Evolutionary conservation across 139 green algal genomes (phyloP).

Genomic region (Deuterostichococcus epilithicus): DNA sequence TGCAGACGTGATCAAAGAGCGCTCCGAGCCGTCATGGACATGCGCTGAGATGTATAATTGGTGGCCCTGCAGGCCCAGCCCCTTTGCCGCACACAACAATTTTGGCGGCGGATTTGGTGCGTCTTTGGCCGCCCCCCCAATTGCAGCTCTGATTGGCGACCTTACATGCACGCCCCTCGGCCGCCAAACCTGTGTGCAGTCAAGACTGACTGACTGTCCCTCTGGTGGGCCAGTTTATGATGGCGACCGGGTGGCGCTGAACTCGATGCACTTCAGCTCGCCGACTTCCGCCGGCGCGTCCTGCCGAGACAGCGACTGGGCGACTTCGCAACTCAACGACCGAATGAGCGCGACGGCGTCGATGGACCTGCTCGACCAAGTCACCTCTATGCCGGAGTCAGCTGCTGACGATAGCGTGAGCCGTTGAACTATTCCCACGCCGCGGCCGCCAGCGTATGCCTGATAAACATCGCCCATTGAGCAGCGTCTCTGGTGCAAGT

Average conservation of each 20-base stretch:
- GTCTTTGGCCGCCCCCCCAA: neutral
- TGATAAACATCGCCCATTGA: no score
- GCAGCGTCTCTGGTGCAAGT: no score
- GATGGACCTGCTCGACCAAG: no score
- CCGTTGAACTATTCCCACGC: no score
- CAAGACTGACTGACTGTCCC: neutral
- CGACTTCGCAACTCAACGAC: neutral
- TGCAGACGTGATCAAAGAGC: no score
- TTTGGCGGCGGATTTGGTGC: constrained; percentile 83
- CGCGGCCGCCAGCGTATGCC: no score
- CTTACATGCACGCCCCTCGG: neutral
- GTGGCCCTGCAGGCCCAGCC: constrained; percentile 14
- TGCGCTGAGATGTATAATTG: no score
- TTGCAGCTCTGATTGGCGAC: neutral
- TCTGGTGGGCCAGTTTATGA: constrained; percentile 53
- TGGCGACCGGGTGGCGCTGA: constrained; percentile 73
- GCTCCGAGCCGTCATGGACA: no score
- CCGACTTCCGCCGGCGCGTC: constrained; percentile 48
- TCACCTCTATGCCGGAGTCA: no score
- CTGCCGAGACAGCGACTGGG: neutral
- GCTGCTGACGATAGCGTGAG: no score
- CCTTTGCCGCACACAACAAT: constrained; percentile 55
- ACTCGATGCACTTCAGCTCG: constrained; percentile 75
- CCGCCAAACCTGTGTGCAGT: neutral
- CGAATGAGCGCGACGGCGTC: neutral